These are phyloP conservation scores for Aspergillus spinulosporus DNA, from an alignment of 2,329 filamentous ascomycete species.

Conservation along the genomic window DNA sequence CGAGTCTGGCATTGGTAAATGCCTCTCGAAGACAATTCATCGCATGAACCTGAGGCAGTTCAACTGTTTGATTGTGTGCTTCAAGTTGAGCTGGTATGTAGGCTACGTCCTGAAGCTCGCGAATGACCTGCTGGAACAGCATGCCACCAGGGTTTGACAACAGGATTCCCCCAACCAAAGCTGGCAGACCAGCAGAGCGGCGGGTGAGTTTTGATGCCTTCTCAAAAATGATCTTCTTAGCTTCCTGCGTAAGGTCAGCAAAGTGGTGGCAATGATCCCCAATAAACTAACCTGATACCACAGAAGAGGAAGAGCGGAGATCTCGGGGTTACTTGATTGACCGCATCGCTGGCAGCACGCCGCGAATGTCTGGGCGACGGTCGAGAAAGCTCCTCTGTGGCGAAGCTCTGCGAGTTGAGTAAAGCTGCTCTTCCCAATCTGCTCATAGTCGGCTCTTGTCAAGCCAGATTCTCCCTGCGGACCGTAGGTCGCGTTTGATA, in stretches of 20 bases:
- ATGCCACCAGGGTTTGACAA: constrained; percentile 57
- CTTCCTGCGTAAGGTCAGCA: constrained; percentile 33
- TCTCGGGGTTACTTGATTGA: constrained; percentile 49
- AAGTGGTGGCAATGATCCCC: background rate
- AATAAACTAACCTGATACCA: constrained; percentile 67
- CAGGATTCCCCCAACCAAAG: constrained; percentile 79
- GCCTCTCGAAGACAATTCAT: constrained; percentile 92
- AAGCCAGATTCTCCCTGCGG: constrained; percentile 47
- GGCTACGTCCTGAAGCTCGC: constrained; percentile 43
- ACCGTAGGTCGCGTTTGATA: constrained; percentile 55
- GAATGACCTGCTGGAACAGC: constrained; percentile 44
- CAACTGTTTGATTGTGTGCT: constrained; percentile 44
- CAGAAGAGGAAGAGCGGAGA: constrained; percentile 54
- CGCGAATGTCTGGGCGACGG: constrained; percentile 84
- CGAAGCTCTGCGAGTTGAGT: constrained; percentile 77
- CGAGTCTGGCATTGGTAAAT: constrained; percentile 77
- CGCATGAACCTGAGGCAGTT: constrained; percentile 88
- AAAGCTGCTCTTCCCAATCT: constrained; percentile 74
- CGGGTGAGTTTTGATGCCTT: constrained; percentile 79
- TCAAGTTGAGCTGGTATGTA: constrained; percentile 33
- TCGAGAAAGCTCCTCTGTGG: constrained; percentile 90
- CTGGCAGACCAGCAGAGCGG: constrained; percentile 87
- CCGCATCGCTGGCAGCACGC: constrained; percentile 71
- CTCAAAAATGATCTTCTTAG: constrained; percentile 68
- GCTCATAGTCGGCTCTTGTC: constrained; percentile 60